Percentiles rank a stretch among this genome's conserved stretches.
phyloP scores from a whole-genome alignment of 345 rosid species.

The Diplotaxis tenuifolia region DNA sequence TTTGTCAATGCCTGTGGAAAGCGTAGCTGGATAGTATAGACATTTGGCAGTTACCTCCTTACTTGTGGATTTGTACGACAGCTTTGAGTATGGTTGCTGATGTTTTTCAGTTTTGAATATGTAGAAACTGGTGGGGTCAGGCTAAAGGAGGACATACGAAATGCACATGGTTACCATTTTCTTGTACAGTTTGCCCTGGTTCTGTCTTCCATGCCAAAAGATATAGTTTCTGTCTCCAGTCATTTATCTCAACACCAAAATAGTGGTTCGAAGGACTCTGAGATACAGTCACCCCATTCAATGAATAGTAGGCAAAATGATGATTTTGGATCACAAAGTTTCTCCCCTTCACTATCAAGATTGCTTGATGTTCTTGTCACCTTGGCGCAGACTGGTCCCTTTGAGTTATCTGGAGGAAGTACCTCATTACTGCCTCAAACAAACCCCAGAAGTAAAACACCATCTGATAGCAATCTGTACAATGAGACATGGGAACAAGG shows the following conservation, averaged over 20 bases:
- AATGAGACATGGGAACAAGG: conserved; percentile 74
- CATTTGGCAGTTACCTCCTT: conserved; percentile 2
- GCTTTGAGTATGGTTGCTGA: conserved; percentile 32
- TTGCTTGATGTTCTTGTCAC: conserved; percentile 89
- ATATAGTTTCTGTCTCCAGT: conserved; percentile 36
- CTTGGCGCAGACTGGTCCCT: conserved; percentile 84
- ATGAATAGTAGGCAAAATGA: conserved; percentile 30
- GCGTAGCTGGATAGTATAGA: neutral
- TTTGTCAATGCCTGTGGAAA: conserved; percentile 21
- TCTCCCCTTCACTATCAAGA: conserved; percentile 78
- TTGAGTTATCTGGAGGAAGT: conserved; percentile 48
- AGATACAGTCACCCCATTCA: conserved; percentile 23
- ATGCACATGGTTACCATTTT: conserved; percentile 98
- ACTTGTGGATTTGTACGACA: neutral
- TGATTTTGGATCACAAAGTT: conserved; percentile 43
- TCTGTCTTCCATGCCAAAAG: conserved; percentile 61
- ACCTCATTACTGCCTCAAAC: conserved; percentile 48
- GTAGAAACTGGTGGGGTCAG: conserved; percentile 82
- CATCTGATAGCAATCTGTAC: conserved; percentile 49
- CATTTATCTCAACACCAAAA: conserved; percentile 35
- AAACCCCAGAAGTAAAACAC: conserved; percentile 53
- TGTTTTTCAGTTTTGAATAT: conserved; percentile 35
- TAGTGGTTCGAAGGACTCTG: conserved; percentile 34
- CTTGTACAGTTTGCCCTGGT: conserved; percentile 90
- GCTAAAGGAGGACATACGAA: conserved; percentile 91